A percentile compares a stretch with the other conserved stretches of the same genome.
Evolutionary conservation across 176 grass and related monocot species (phyloP).

Genomic region (Carex scoparia): DNA sequence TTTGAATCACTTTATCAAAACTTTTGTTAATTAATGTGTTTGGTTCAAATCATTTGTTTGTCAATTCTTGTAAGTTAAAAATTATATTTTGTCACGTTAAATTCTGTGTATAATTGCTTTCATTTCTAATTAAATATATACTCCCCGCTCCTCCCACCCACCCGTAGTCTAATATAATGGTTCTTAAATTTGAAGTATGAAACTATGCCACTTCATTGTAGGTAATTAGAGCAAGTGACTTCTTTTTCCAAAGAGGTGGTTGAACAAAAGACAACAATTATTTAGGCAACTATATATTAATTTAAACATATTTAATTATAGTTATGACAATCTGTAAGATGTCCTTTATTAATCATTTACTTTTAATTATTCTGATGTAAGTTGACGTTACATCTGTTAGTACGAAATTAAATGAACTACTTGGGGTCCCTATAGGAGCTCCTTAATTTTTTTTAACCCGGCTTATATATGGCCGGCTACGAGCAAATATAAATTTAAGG

Average conservation of each 20-base stretch:
- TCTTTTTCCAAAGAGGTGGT: slow-evolving; percentile 28
- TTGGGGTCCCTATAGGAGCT: background rate
- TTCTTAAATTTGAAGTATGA: background rate
- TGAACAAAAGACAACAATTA: slow-evolving; percentile 38
- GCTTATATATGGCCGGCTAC: background rate
- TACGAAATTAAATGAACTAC: background rate
- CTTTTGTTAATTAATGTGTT: background rate
- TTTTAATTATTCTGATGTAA: background rate
- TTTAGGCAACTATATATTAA: slow-evolving; percentile 14
- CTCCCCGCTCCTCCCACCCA: too few relatives aligned
- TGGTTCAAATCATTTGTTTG: background rate
- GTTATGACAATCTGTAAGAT: slow-evolving; percentile 19
- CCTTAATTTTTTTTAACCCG: background rate
- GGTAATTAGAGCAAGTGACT: slow-evolving; percentile 4
- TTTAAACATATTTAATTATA: background rate
- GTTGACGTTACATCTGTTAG: background rate
- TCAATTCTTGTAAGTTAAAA: background rate
- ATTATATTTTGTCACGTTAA: background rate
- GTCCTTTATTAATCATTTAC: slow-evolving; percentile 7
- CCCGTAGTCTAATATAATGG: background rate
- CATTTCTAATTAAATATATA: background rate
- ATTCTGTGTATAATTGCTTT: background rate
- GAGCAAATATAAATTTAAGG: too few relatives aligned
- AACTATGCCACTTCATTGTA: background rate
- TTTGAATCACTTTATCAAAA: background rate